A percentile compares a stretch with the other conserved stretches of the same genome.
Evolutionary conservation across 2,329 filamentous ascomycete species (phyloP).

Genomic region (Plectosphaerella cucumerina): DNA sequence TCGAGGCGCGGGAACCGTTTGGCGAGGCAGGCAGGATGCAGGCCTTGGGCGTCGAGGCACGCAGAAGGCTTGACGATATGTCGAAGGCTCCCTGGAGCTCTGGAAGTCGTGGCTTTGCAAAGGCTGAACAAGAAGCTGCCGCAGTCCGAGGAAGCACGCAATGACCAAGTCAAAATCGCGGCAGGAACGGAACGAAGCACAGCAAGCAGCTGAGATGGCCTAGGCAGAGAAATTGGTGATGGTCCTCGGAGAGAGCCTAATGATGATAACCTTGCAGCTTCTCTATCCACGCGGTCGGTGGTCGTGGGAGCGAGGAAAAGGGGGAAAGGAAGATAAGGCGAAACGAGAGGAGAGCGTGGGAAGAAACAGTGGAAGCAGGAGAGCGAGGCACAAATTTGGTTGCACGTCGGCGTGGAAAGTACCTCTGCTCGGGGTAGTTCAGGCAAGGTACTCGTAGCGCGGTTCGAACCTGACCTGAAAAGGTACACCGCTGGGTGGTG

Average conservation of each 20-base stretch:
- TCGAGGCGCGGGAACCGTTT: neutral
- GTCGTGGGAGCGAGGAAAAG: neutral
- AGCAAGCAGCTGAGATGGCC: conserved; percentile 9
- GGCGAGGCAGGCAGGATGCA: too few species aligned
- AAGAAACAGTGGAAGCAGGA: neutral
- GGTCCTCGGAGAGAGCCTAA: too few species aligned
- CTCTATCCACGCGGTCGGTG: neutral
- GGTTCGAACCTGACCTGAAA: neutral
- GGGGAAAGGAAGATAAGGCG: neutral
- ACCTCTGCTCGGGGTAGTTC: conserved; percentile 1
- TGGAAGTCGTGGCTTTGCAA: conserved; percentile 8
- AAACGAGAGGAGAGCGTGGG: neutral
- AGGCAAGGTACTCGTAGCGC: neutral
- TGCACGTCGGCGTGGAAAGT: conserved; percentile 1
- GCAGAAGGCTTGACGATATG: conserved; percentile 6
- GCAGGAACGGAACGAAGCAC: conserved; percentile 4
- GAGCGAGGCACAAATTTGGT: neutral
- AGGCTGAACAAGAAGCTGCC: conserved; percentile 8
- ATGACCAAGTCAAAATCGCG: neutral
- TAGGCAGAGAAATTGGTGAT: neutral
- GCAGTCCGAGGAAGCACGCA: conserved; percentile 8
- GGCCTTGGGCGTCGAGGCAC: too few species aligned
- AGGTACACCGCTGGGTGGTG: neutral
- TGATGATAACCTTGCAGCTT: neutral
- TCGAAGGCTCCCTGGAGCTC: conserved; percentile 13